Percentiles rank a stretch among this genome's conserved stretches.
Conservation (phyloP, 2,329 filamentous ascomycete species). For the Rhexocercosporidium sp. region DNA sequence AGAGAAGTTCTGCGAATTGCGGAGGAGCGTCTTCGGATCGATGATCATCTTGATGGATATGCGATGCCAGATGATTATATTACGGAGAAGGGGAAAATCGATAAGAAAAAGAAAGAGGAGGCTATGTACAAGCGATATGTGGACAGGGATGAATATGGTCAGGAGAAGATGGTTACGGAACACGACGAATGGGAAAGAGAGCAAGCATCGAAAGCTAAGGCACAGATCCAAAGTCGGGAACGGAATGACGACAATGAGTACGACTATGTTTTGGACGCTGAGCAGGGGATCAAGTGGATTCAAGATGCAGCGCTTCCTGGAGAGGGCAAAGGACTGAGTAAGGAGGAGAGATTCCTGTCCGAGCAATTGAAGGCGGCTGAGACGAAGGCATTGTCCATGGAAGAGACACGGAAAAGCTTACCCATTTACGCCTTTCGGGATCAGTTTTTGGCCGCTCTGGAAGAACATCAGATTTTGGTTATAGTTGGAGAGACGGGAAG, state of each 20-base stretch:
- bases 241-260: slow-evolving; percentile 82
- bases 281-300: slow-evolving; percentile 85
- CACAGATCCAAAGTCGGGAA: slow-evolving; percentile 78
- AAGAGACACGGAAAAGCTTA: slow-evolving; percentile 87
- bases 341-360: slow-evolving; percentile 79
- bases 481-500: slow-evolving; percentile 94
- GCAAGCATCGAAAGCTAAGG: slow-evolving; percentile 84
- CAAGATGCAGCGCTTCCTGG: slow-evolving; percentile 75
- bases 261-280: slow-evolving; percentile 90
- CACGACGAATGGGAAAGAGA: slow-evolving; percentile 96
- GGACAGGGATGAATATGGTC: slow-evolving; percentile 83
- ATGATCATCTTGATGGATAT: slow-evolving; percentile 92
- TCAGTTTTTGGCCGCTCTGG: slow-evolving; percentile 84
- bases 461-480: slow-evolving; percentile 84
- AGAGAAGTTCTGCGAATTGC: slow-evolving; percentile 80
- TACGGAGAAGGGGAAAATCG: slow-evolving; percentile 89
- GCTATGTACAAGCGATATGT: slow-evolving; percentile 90
- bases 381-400: slow-evolving; percentile 84
- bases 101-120: slow-evolving; percentile 85
- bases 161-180: slow-evolving; percentile 90
- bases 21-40: slow-evolving; percentile 84
- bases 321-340: slow-evolving; percentile 72
- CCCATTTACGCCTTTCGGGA: slow-evolving; percentile 90
- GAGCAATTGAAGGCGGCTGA: slow-evolving; percentile 88
- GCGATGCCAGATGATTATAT: slow-evolving; percentile 94